Base-by-base conservation (phyloP, 768 basidiomycete species). In the Rhodosporidiobolus odoratus region DNA sequence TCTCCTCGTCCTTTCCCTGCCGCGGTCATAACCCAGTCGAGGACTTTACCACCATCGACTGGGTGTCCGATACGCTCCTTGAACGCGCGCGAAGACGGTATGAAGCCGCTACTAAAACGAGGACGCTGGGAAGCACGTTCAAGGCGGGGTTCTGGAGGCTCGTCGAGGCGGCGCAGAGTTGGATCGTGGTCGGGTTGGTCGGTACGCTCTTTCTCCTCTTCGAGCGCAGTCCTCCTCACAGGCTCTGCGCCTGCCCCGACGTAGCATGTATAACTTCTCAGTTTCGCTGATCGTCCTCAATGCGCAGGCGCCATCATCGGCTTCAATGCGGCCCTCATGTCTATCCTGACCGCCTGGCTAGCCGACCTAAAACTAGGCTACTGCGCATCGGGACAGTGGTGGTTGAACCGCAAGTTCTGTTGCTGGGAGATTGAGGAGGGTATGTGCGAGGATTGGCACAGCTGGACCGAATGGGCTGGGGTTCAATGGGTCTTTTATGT, bases 331-430 rank as follows among this genome's bases (percentile, higher is more conserved):
- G 95, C 92, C 15, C 79, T 98, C 62, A 93, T 96, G 61, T 92
- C 93, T 38, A 96, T 99, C 75, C 82, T 93, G 69, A 96, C 92
- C 58, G 91, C 90, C 80, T 99, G 96, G 96, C 85, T 99, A 32
- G 92, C 93, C 4, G 95, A 98, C 80, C 87, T 98, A 73, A 98
- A 97, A 82, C 89, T 94, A 83, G 96, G 96, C 1, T 96, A 97
- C 78, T 99, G 96, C 80, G 76, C 86, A 6, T 91, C 93, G 74
- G 94, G 91, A 1, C 45, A 41, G n/a, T 99, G 96, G 96, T 99
- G 96, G 95, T 79, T 99, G 65, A 96, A 94, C 80, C 88, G 92
- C 76, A 91, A 96, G 77, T 97, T 97, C 79, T 99, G 96, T 80
- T 99, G 96, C 78, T 93, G 94, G 88, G 96, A 97, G 78, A 87